Evolutionary conservation across 2,329 filamentous ascomycete species (phyloP), one percentile per base, ranked within the genome.

Genomic region (Beauveria varroae): DNA sequence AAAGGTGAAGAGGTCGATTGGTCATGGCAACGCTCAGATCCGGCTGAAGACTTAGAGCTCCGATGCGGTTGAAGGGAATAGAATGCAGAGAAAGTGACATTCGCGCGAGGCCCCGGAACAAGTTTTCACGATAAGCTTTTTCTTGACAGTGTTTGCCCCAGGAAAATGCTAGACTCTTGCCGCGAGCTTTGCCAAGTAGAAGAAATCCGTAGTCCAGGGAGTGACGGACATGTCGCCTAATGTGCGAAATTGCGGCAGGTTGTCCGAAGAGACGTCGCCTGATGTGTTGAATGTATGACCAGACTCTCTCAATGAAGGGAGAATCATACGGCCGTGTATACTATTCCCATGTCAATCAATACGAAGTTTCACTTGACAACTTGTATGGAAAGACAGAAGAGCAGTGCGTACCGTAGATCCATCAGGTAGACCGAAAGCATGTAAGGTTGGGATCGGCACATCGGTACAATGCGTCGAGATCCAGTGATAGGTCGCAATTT

Each of bases 1-100:
- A 65, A 61, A 70, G 64, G 40, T 67, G 68, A 10, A 75, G 65
- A 28, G 74, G 74, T 3, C 72, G 70, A 64, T 76, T 76, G 43
- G n/a, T 66, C 47, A 1, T 65, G 2, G 40, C 40, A 18, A n/a
- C n/a, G 55, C 8, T 30, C 37, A 34, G 7, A 3, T 60, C 72
- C 65, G 30, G 74, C 59, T 8, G 65, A 69, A 50, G 30, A 5
- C 30, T 34, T 34, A 64, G 67, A 3, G 53, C 8, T 1, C 40
- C 41, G 10, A 56, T 16, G 3, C 53, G 40, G 3, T 16, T 16
- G 20, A 14, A 72, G 37, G 68, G 65, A 3, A 63, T 57, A 22
- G 66, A 55, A 41, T 59, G 64, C 46, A 72, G 64, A 18, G 65
- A 67, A 18, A 72, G 60, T 8, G 65, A 65, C 34, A 71, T 70